phyloP scores from a whole-genome alignment of 768 basidiomycete species.

The Collybiopsis confluens region DNA sequence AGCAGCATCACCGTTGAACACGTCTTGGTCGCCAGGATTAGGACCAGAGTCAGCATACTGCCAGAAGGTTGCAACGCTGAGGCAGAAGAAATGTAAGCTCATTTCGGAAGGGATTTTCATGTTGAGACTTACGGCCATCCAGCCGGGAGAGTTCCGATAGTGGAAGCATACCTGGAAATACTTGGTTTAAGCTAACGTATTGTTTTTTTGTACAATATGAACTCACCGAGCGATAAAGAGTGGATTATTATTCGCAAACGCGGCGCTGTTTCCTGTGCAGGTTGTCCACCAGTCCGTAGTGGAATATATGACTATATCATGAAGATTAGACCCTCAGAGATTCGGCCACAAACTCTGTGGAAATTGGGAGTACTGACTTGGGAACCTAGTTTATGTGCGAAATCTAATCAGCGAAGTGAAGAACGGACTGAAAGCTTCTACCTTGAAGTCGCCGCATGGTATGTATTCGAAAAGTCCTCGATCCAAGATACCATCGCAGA shows the following conservation, averaged over 20 bases:
- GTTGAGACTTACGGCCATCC: conserved; percentile 48
- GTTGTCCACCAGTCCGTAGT: conserved; percentile 66
- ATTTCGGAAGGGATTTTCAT: no score
- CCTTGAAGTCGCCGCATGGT: conserved; percentile 43
- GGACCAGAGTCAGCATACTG: conserved; percentile 53
- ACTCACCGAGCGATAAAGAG: conserved; percentile 63
- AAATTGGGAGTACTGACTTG: conserved; percentile 24
- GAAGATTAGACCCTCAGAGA: neutral
- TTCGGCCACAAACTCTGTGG: no score
- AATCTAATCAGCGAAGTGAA: neutral
- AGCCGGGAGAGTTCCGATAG: conserved; percentile 51
- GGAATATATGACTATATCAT: conserved; percentile 49
- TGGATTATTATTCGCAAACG: conserved; percentile 47
- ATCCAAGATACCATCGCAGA: conserved; percentile 64
- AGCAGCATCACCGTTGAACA: conserved; percentile 49
- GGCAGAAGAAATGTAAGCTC: no score
- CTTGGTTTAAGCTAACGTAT: no score
- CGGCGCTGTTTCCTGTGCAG: conserved; percentile 57
- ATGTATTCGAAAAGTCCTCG: conserved; percentile 56
- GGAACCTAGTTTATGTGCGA: conserved; percentile 28
- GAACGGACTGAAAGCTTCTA: conserved; percentile 20
- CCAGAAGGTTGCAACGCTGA: conserved; percentile 53
- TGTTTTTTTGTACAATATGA: no score
- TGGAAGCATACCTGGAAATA: conserved; percentile 44
- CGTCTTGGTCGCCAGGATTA: conserved; percentile 55